Base-by-base conservation (phyloP, 2,329 filamentous ascomycete genomes). In the Neonectria sp. region DNA sequence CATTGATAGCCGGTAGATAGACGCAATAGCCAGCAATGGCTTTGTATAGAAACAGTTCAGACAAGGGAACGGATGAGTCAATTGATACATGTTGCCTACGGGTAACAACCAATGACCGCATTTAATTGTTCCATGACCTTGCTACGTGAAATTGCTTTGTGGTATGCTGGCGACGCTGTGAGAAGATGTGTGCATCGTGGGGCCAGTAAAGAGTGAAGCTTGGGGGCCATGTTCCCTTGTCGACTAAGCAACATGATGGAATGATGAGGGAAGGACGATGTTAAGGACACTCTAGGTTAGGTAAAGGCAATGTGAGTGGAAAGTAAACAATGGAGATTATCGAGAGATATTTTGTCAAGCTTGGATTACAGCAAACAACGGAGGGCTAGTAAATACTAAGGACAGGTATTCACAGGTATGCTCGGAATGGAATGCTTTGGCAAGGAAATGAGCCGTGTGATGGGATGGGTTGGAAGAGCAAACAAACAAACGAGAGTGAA, bases 11-110 rank as follows among this genome's bases (percentile, higher is more conserved):
- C 46, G 43, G 58, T 73, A 70, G 68, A 76, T 77, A 75, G 71
- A 78, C 60, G 63, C 65, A 57, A 58, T 58, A 49, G 69, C 69
- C 65, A 73, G 66, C 67, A 59, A 77, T 76, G 73, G 67, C 69
- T 60, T 56, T 31, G 65, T 67, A 68, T 68, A 71, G 61, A 68
- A 64, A 27, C 15, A 57, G 69, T 48, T 65, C 25, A 57, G 49
- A 45, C 27, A 62, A 49, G 52, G 49, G 24, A 55, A 66, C 46
- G 55, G 33, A 62, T 56, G 55, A 71, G 24, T 35, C 60, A 70
- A 70, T 64, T 55, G 52, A 63, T 49, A 46, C 33, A 55, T 37
- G 55, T 31, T 69, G 62, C 62, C 56, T 27, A 29, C 33, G n/a
- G 59, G 64, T 35, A 49, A 52, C 45, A 40, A 51, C 51, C 24